These are phyloP conservation scores for Panus rudis DNA, from an alignment of 768 basidiomycete genomes.

Conservation along the genomic window DNA sequence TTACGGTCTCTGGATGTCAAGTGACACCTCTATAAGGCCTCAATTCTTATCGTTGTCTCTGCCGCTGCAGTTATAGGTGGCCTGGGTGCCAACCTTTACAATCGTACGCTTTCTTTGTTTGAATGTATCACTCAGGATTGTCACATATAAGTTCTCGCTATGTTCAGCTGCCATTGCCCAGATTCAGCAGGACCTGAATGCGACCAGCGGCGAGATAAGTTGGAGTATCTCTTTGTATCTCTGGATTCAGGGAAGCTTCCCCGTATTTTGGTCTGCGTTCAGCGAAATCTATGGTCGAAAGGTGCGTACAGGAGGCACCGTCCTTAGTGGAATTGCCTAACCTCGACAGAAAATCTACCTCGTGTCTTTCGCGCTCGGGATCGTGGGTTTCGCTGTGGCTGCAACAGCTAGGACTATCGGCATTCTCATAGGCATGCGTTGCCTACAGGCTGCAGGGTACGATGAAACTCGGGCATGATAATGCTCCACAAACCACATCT, in stretches of 20 bases:
- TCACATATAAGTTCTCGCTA: neutral
- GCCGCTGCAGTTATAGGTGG: conserved; percentile 53
- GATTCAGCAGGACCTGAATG: conserved; percentile 53
- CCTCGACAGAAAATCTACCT: conserved; percentile 45
- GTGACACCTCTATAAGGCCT: conserved; percentile 25
- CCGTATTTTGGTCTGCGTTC: conserved; percentile 59
- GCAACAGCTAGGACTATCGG: conserved; percentile 48
- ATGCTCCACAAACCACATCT: neutral
- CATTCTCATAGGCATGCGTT: conserved; percentile 60
- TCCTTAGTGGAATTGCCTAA: too few species aligned
- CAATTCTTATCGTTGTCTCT: conserved; percentile 40
- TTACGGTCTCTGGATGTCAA: neutral
- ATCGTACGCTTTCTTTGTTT: conserved; percentile 37
- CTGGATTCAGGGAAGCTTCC: conserved; percentile 59
- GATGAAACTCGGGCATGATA: conserved; percentile 7
- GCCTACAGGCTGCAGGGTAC: conserved; percentile 59
- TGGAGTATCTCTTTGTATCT: conserved; percentile 66
- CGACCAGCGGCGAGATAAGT: conserved; percentile 56
- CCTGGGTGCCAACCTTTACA: conserved; percentile 53
- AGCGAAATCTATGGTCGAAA: conserved; percentile 75
- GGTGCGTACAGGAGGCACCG: conserved; percentile 39
- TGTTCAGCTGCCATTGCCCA: conserved; percentile 52
- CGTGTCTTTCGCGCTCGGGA: conserved; percentile 43
- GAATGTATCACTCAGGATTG: neutral
- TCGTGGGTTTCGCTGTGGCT: conserved; percentile 47